phyloP scores from a whole-genome alignment of 768 basidiomycete species.

The Trametes coccinea region DNA sequence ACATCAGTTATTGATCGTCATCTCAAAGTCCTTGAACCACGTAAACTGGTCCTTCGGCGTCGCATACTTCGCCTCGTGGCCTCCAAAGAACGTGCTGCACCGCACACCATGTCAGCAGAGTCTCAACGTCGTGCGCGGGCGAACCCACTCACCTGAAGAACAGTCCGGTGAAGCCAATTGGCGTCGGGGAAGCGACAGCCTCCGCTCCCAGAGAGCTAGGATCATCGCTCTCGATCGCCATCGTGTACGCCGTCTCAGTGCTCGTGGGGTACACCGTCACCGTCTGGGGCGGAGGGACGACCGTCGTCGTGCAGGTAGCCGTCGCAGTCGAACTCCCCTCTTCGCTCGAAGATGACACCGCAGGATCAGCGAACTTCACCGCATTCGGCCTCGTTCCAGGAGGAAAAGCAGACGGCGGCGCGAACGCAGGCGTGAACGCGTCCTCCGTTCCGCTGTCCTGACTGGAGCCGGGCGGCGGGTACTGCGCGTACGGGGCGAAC shows the following conservation, averaged over 20 bases:
- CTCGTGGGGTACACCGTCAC: conserved; percentile 6
- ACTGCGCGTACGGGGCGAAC: background rate
- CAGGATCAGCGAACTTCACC: background rate
- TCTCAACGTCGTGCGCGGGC: too few species aligned
- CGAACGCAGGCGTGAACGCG: conserved; percentile 8
- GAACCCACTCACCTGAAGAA: conserved; percentile 66
- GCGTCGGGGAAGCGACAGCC: conserved; percentile 2
- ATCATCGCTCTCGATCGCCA: conserved; percentile 13
- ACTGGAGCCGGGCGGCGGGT: background rate
- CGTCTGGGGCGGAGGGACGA: conserved; percentile 3
- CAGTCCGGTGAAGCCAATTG: conserved; percentile 46
- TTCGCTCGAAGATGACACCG: background rate
- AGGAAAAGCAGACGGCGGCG: background rate
- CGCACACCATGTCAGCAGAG: too few species aligned
- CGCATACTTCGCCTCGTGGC: conserved; percentile 64
- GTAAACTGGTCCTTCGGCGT: conserved; percentile 73
- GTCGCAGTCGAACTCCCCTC: background rate
- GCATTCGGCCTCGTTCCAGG: background rate
- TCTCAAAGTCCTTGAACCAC: conserved; percentile 73
- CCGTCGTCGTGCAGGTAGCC: conserved; percentile 1
- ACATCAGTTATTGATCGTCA: conserved; percentile 34
- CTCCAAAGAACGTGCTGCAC: conserved; percentile 77
- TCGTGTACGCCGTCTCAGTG: conserved; percentile 13
- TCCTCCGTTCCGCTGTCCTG: background rate
- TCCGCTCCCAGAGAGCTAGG: background rate